Evolutionary conservation across 805 yeast species (phyloP), one percentile per base, ranked within the genome.

Genomic region (Myxozyma melibiosi): DNA sequence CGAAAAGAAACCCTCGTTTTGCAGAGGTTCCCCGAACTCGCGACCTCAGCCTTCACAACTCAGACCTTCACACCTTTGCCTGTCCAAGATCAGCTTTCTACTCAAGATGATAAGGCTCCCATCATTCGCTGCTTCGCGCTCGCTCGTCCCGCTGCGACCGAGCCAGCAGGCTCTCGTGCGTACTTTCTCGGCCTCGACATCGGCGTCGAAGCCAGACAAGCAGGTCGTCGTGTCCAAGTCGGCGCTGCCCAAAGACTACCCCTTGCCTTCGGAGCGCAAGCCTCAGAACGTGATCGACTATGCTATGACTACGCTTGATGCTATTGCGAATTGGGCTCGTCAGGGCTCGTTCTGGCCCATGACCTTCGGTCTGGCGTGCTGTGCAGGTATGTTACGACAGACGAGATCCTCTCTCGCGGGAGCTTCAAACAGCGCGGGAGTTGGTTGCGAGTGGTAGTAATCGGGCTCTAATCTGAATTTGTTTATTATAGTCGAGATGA

Each of bases 261-360:
- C 92, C 27, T 80, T 87, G 61, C 81, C 88, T 68, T 78, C 86
- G 27, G 82, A 87, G 70, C 78, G 82, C 65, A 84, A 81, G 58
- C 77, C 82, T 30, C 70, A 78, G 55, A 81, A 77, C 65, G 84
- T 86, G 11, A 73, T 87, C 61, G 96, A 88, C 74, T 88, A 88
- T 67, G 90, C 90, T 1, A 78, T 88, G 70, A 88, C 96, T 16
- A 82, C 91, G 20, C 75, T 88, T 66, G 96, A 88, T 69, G 84
- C 84, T 61, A 81, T 88, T 62, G 90, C 90, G 63, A 85, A 85
- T 76, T 88, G 96, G 96, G 95, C 92, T 1, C 81, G 96, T 73
- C 90, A 87, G 70, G 89, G 95, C 27, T 86, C 94, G 1, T 88
- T 88, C 73, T 88, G 96, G 96, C 96, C 96, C 7, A 91, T 88